Evolutionary conservation across 495 filamentous ascomycete genomes (phyloP).

Genomic region (Penicillium cosmopolitanum): DNA sequence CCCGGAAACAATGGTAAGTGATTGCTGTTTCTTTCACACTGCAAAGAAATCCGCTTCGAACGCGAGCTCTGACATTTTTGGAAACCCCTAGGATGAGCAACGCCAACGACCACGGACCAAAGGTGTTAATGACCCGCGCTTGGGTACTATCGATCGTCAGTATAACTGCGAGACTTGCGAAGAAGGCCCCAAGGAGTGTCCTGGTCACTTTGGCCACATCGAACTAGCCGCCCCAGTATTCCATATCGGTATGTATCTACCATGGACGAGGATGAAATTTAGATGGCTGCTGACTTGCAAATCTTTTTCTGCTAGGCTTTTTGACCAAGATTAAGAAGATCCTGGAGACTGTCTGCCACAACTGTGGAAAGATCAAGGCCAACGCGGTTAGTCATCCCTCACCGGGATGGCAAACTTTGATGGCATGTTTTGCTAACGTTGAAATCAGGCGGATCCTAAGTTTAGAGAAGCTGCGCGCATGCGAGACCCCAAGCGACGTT

Average conservation of each 20-base stretch:
- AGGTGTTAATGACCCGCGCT: constrained; percentile 89
- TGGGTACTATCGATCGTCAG: constrained; percentile 92
- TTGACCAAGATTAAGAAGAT: constrained; percentile 98
- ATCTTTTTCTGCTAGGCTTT: constrained; percentile 63
- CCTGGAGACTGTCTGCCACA: constrained; percentile 96
- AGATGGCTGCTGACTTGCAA: constrained; percentile 28
- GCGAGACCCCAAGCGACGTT: constrained; percentile 90
- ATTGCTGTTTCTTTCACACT: background rate
- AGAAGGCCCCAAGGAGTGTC: constrained; percentile 91
- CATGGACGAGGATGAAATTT: background rate
- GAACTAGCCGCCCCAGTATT: constrained; percentile 94
- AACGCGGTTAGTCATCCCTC: constrained; percentile 87
- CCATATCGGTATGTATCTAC: constrained; percentile 63
- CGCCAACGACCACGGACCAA: constrained; percentile 82
- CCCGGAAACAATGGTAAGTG: constrained; percentile 88
- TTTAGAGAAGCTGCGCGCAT: constrained; percentile 79
- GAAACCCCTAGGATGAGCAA: constrained; percentile 71
- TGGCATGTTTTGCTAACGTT: constrained; percentile 65
- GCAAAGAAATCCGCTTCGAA: background rate
- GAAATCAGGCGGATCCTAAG: constrained; percentile 73
- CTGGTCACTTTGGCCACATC: constrained; percentile 97
- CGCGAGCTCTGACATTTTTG: background rate
- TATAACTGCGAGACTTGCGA: constrained; percentile 94
- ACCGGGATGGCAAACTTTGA: constrained; percentile 53
- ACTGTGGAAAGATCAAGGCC: constrained; percentile 92